These are phyloP conservation scores for Apophysomyces elegans DNA, from an alignment of 371 early-diverging fungal species.

Conservation along the genomic window DNA sequence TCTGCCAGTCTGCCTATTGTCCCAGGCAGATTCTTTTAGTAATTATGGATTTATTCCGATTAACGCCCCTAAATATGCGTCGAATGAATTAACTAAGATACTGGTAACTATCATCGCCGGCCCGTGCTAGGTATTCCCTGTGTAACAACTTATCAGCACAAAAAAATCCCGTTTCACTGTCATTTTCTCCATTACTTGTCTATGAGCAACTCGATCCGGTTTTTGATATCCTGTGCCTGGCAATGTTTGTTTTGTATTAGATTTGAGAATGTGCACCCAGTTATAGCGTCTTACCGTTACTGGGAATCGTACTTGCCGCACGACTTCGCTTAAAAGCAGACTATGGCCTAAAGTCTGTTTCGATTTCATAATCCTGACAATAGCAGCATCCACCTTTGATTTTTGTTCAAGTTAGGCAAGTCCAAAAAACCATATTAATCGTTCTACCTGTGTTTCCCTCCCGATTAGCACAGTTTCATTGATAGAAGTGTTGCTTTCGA, in stretches of 20 bases:
- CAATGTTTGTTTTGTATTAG: neutral
- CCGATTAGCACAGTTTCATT: slow-evolving; percentile 76
- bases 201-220: slow-evolving; percentile 88
- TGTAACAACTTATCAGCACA: neutral
- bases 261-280: neutral
- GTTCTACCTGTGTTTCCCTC: slow-evolving; percentile 66
- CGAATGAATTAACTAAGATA: slow-evolving; percentile 22
- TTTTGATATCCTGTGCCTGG: slow-evolving; percentile 80
- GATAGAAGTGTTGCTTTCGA: slow-evolving; percentile 73
- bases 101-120: slow-evolving; percentile 30
- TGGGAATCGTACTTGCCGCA: slow-evolving; percentile 78
- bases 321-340: slow-evolving; percentile 73
- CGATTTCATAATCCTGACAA: slow-evolving; percentile 94
- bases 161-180: neutral
- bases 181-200: slow-evolving; percentile 57
- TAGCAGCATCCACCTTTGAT: slow-evolving; percentile 85
- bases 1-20: slow-evolving; percentile 52
- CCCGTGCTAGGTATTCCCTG: slow-evolving; percentile 43
- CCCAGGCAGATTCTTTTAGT: slow-evolving; percentile 18
- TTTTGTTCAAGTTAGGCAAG: too few relatives aligned
- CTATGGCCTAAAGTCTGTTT: slow-evolving; percentile 71
- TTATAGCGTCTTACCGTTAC: slow-evolving; percentile 60
- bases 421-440: neutral
- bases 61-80: neutral
- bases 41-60: neutral